Percentiles rank a stretch among this genome's conserved stretches.
Evolutionary conservation across 1,284 basidiomycete genomes (phyloP).

Genomic region (Thelephora terrestris): DNA sequence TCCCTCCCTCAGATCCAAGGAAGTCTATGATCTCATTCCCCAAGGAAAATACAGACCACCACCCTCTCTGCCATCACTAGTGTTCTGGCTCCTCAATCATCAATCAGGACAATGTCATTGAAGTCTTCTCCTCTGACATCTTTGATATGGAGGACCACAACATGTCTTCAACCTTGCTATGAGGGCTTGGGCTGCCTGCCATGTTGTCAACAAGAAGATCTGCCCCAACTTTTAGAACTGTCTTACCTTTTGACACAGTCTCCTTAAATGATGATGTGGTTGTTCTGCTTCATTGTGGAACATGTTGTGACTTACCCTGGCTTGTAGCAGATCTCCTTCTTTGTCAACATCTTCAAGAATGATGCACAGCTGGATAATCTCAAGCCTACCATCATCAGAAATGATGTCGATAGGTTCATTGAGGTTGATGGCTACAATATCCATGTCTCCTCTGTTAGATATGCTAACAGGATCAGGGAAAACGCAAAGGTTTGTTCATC

Average conservation of each 20-base stretch:
- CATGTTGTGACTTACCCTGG: constrained; percentile 5
- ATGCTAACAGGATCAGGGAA: constrained; percentile 14
- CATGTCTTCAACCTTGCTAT: constrained; percentile 1
- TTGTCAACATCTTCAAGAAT: constrained; percentile 14
- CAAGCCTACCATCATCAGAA: constrained; percentile 18
- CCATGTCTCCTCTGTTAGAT: constrained; percentile 12
- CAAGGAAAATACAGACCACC: constrained; percentile 1
- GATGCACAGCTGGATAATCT: constrained; percentile 12
- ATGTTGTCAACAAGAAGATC: neutral
- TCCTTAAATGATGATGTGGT: constrained; percentile 4
- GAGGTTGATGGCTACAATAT: constrained; percentile 7
- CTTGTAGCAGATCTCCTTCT: constrained; percentile 10
- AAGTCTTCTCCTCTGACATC: neutral
- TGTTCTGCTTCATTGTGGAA: constrained; percentile 5
- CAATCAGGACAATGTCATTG: neutral
- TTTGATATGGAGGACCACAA: neutral
- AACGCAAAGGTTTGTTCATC: constrained; percentile 6
- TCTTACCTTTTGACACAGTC: neutral
- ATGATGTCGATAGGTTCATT: constrained; percentile 14
- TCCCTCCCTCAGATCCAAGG: constrained; percentile 1
- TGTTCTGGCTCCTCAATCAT: neutral
- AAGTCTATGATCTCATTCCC: constrained; percentile 4
- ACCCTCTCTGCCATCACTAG: neutral
- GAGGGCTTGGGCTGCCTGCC: constrained; percentile 1
- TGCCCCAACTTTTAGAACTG: too few species aligned